phyloP scores from a whole-genome alignment of 2,329 filamentous ascomycete genomes.

The Diaporthe citri region DNA sequence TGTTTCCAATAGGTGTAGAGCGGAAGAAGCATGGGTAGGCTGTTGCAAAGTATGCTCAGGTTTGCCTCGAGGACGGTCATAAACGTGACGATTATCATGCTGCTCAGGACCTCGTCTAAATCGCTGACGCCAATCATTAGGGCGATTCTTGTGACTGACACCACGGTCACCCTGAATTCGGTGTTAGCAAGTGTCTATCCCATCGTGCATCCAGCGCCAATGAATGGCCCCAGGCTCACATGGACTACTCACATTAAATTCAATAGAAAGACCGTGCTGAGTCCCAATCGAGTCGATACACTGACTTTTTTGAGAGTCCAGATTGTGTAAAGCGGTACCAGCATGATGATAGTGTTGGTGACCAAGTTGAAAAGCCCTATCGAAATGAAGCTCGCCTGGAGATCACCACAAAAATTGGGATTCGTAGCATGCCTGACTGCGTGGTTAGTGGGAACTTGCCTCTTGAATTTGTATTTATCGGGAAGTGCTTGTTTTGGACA shows the following conservation, averaged over 20 bases:
- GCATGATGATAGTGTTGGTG: slow-evolving; percentile 54
- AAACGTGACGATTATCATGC: slow-evolving; percentile 5
- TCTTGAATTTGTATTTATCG: background rate
- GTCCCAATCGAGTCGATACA: slow-evolving; percentile 35
- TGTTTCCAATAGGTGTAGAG: slow-evolving; percentile 38
- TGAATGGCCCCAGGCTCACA: background rate
- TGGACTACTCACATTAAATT: slow-evolving; percentile 21
- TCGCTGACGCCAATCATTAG: slow-evolving; percentile 4
- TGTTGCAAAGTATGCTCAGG: slow-evolving; percentile 37
- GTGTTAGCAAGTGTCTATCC: background rate
- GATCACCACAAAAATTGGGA: slow-evolving; percentile 46
- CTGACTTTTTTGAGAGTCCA: slow-evolving; percentile 52
- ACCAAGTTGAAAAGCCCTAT: slow-evolving; percentile 54
- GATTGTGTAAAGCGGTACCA: slow-evolving; percentile 53
- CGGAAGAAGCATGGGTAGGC: slow-evolving; percentile 37
- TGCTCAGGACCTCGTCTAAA: background rate
- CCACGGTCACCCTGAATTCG: slow-evolving; percentile 21
- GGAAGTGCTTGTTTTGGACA: background rate
- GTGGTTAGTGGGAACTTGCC: background rate
- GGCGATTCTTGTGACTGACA: slow-evolving; percentile 30
- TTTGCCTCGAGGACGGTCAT: slow-evolving; percentile 30
- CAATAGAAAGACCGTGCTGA: slow-evolving; percentile 33
- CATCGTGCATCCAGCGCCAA: too few relatives aligned
- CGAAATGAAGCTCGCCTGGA: slow-evolving; percentile 53
- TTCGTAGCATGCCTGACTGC: slow-evolving; percentile 12